phyloP scores from a whole-genome alignment of 768 basidiomycete genomes.

The Pleurotus eryngii region DNA sequence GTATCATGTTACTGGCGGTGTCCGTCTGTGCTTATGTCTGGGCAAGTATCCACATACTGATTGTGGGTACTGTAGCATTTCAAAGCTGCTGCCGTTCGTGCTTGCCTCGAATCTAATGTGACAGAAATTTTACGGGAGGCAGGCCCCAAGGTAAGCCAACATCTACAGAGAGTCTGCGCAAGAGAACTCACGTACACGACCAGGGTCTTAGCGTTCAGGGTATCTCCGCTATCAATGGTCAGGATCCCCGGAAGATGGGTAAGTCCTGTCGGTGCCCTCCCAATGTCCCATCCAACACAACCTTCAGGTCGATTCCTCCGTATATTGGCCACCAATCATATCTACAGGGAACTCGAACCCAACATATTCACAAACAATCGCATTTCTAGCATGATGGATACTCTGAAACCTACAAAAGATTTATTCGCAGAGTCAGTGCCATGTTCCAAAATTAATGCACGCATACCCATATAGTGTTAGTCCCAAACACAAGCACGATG shows the following conservation, averaged over 20 bases:
- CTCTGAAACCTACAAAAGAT: conserved; percentile 23
- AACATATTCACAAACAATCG: conserved; percentile 38
- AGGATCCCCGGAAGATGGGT: conserved; percentile 33
- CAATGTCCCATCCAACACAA: background rate
- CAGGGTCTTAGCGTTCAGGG: conserved; percentile 32
- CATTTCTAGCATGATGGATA: conserved; percentile 32
- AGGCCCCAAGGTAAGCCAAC: conserved; percentile 26
- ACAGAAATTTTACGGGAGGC: conserved; percentile 39
- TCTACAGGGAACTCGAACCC: conserved; percentile 33
- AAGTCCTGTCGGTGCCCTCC: conserved; percentile 1
- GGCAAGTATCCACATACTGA: background rate
- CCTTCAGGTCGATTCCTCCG: conserved; percentile 32
- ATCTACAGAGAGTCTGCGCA: background rate
- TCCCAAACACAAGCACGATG: conserved; percentile 15
- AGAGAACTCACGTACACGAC: background rate
- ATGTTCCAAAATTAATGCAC: background rate
- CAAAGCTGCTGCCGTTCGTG: conserved; percentile 25
- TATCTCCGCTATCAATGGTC: conserved; percentile 26
- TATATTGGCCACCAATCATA: conserved; percentile 33
- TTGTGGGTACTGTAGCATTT: conserved; percentile 15
- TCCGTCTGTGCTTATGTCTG: conserved; percentile 10
- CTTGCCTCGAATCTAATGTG: conserved; percentile 30
- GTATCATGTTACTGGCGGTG: conserved; percentile 23
- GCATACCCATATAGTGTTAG: conserved; percentile 2
- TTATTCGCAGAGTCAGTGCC: conserved; percentile 24